Percentiles rank a stretch among this genome's conserved stretches.
Conservation (phyloP, 352 stramenopile genomes). For the Phytophthora rubi region DNA sequence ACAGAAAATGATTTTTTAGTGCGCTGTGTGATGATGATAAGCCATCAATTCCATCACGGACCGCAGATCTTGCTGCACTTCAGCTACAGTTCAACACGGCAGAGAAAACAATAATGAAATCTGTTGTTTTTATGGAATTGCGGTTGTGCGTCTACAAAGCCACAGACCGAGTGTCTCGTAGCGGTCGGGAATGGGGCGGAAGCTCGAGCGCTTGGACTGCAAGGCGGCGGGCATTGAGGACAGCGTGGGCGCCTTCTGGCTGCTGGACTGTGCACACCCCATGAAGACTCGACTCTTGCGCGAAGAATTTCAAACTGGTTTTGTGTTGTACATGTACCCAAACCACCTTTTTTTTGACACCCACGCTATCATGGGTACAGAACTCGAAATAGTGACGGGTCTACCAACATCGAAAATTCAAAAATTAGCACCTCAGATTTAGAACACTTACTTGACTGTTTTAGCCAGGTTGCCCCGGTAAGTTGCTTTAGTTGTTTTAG, state of each 20-base stretch:
- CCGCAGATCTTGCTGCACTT: slow-evolving; percentile 51
- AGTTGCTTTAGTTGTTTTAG: too few species aligned
- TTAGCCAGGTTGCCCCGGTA: too few species aligned
- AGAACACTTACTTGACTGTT: too few species aligned
- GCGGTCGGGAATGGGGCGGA: slow-evolving; percentile 57
- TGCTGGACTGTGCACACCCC: slow-evolving; percentile 23
- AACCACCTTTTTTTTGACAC: too few species aligned
- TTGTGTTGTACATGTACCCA: too few species aligned
- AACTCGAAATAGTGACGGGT: too few species aligned
- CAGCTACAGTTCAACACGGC: slow-evolving; percentile 20
- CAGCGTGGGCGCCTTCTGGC: slow-evolving; percentile 9
- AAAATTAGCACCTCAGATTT: too few species aligned
- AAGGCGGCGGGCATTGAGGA: background rate
- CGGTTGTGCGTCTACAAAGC: background rate
- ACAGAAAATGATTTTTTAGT: background rate
- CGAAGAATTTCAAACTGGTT: too few species aligned
- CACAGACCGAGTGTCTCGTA: slow-evolving; percentile 57
- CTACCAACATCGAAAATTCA: too few species aligned
- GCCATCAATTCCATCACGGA: background rate
- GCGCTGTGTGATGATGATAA: background rate
- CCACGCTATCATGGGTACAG: too few species aligned
- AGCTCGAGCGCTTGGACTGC: slow-evolving; percentile 27
- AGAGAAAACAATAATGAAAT: background rate
- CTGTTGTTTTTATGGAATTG: background rate
- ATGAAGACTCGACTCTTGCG: slow-evolving; percentile 1